Evolutionary conservation across 176 grass and related monocot species (phyloP).

Genomic region (Pharus latifolius): DNA sequence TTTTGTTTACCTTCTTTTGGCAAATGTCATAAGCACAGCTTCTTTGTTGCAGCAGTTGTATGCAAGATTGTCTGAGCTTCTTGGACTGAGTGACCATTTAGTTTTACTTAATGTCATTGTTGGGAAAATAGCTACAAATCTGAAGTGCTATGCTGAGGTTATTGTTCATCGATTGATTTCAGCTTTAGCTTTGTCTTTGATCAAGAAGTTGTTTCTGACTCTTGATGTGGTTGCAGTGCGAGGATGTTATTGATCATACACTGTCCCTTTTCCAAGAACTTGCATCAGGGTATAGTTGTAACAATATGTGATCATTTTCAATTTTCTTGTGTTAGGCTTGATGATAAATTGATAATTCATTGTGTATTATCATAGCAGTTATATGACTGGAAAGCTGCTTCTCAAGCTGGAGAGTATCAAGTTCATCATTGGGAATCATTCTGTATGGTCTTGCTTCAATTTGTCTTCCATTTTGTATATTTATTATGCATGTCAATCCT

Average conservation of each 20-base stretch:
- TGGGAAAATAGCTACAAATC: slow-evolving; percentile 95
- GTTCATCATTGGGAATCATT: slow-evolving; percentile 92
- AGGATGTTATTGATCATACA: slow-evolving; percentile 94
- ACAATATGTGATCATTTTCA: background rate
- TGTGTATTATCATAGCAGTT: slow-evolving; percentile 42
- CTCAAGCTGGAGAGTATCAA: slow-evolving; percentile 94
- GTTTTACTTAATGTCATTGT: slow-evolving; percentile 97
- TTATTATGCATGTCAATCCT: background rate
- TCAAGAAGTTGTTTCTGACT: slow-evolving; percentile 26
- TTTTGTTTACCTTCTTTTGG: slow-evolving; percentile 6
- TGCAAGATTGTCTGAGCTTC: slow-evolving; percentile 90
- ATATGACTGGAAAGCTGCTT: slow-evolving; percentile 98
- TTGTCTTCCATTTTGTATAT: slow-evolving; percentile 6
- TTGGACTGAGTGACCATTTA: slow-evolving; percentile 95
- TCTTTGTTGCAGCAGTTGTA: slow-evolving; percentile 92
- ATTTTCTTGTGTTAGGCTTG: background rate
- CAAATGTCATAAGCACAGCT: slow-evolving; percentile 18
- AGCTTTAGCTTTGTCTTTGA: slow-evolving; percentile 1
- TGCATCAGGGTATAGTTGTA: slow-evolving; percentile 74
- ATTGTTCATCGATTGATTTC: slow-evolving; percentile 20
- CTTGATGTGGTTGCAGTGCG: slow-evolving; percentile 56
- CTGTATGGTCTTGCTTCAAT: slow-evolving; percentile 37
- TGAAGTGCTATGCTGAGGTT: slow-evolving; percentile 92
- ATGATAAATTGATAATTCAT: slow-evolving; percentile 25
- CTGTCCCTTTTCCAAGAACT: slow-evolving; percentile 86